Conservation (phyloP, 495 filamentous ascomycete species). For the Friedmanniomyces endolithicus region DNA sequence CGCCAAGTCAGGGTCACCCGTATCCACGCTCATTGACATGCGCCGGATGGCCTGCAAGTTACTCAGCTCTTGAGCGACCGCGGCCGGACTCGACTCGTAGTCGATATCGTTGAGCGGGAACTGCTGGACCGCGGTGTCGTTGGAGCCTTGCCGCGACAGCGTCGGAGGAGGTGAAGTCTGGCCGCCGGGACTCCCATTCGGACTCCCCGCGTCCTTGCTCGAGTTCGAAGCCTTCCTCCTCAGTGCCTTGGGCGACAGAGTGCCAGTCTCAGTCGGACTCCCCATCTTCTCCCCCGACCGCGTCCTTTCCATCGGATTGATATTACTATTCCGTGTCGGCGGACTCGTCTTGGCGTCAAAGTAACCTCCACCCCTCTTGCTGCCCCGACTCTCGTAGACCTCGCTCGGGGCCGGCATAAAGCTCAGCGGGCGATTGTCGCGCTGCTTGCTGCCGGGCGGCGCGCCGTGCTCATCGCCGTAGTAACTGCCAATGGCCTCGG, state of each 20-base stretch:
- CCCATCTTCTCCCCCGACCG: constrained; percentile 22
- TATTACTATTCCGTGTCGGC: constrained; percentile 22
- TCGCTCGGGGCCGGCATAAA: constrained; percentile 44
- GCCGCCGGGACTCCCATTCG: neutral
- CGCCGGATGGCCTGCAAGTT: constrained; percentile 89
- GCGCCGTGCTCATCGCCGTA: constrained; percentile 57
- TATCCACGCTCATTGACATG: constrained; percentile 97
- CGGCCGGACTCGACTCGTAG: constrained; percentile 77
- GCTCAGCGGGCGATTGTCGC: constrained; percentile 48
- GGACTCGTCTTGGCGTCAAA: constrained; percentile 25
- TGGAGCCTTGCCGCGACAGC: constrained; percentile 40
- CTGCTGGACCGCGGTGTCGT: constrained; percentile 58
- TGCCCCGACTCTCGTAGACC: constrained; percentile 25
- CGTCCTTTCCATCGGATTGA: constrained; percentile 12
- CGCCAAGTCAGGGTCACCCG: constrained; percentile 86
- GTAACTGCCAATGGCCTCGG: constrained; percentile 91
- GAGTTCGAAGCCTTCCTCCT: constrained; percentile 9
- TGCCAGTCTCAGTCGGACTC: constrained; percentile 8
- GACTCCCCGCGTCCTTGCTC: neutral
- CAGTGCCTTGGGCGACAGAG: constrained; percentile 20
- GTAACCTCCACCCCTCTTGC: constrained; percentile 24
- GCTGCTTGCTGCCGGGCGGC: constrained; percentile 33
- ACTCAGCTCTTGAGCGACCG: constrained; percentile 87
- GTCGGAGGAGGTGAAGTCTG: constrained; percentile 40
- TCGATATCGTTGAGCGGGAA: constrained; percentile 88